These are phyloP conservation scores for Alternaria brassicae DNA, from an alignment of 2,329 filamentous ascomycete genomes.

Conservation along the genomic window DNA sequence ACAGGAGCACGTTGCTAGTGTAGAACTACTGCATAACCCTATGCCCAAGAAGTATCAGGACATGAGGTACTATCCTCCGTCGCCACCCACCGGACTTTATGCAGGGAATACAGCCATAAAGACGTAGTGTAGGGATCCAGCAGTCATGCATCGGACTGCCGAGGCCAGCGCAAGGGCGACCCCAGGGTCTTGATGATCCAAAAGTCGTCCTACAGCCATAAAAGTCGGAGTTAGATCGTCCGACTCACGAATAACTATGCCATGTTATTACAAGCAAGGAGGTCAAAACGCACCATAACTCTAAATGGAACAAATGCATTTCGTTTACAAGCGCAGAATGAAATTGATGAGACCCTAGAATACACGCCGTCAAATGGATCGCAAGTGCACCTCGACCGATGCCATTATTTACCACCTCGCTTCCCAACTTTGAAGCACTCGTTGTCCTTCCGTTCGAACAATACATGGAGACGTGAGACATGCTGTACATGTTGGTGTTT, in stretches of 20 bases:
- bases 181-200: background rate
- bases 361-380: slow-evolving; percentile 48
- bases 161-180: background rate
- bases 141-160: background rate
- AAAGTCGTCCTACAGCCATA: background rate
- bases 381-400: slow-evolving; percentile 39
- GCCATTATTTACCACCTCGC: slow-evolving; percentile 44
- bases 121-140: background rate
- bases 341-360: slow-evolving; percentile 44
- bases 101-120: background rate
- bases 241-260: background rate
- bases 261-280: background rate
- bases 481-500: slow-evolving; percentile 30
- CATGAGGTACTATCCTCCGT: background rate
- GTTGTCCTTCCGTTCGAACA: slow-evolving; percentile 21
- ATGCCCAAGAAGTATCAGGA: background rate
- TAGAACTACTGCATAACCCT: background rate
- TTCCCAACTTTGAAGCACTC: slow-evolving; percentile 12
- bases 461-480: slow-evolving; percentile 50
- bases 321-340: slow-evolving; percentile 42
- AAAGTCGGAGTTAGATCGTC: background rate
- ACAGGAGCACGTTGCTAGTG: background rate
- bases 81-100: background rate
- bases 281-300: background rate
- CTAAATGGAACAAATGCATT: slow-evolving; percentile 38